Base-by-base conservation (phyloP, 257 asterid genomes). In the Solanum corneliomulleri region DNA sequence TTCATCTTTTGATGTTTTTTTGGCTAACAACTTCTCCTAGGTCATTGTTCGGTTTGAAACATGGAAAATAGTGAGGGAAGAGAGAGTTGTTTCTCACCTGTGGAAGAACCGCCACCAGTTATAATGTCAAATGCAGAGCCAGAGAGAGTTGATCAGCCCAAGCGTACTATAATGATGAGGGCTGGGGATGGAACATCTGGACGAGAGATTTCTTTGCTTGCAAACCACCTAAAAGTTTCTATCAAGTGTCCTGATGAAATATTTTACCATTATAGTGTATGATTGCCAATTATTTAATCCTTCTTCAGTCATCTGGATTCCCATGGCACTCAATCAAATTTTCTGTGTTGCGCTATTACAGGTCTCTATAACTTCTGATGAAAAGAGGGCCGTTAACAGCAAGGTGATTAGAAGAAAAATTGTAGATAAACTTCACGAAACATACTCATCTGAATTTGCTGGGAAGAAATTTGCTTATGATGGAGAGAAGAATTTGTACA, bases 171-270 rank as follows among this genome's bases (percentile, higher is more conserved):
- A 42, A 89, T 93, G 41, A 87, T 87, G 81, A 93, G 98, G 86
- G 93, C 96, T 70, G 96, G 95, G 64, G 85, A 88, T 82, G 98
- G 98, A 84, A 91, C 91, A 86, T 91, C 95, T 78, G 99, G 98
- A 45, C 84, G 86, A 82, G 91, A 39, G 41, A 91, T 97, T 87
- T 80, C 91, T 62, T 91, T 97, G 94, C 95, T 92, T 20, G 78
- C 97, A 39, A 95, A 97, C 90, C 93, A 93, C 92, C 95, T 94
- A 88, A 93, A 90, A 91, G 98, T 95, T 91, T 91, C 95, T 69
- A 45, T 97, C 85, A 89, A 76, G 84, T 90, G 86, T 90, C 93
- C 92, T 6, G 91, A 93, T 77, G 93, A 91, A 88, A 81, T 66
- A 9, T 94, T 97, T 89, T 93, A 92, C 90, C 98, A 92, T 33